A percentile compares a stretch with the other conserved stretches of the same genome.
These are phyloP conservation scores for Penicillium sp. DNA, from an alignment of 2,329 filamentous ascomycete genomes.

Conservation along the genomic window DNA sequence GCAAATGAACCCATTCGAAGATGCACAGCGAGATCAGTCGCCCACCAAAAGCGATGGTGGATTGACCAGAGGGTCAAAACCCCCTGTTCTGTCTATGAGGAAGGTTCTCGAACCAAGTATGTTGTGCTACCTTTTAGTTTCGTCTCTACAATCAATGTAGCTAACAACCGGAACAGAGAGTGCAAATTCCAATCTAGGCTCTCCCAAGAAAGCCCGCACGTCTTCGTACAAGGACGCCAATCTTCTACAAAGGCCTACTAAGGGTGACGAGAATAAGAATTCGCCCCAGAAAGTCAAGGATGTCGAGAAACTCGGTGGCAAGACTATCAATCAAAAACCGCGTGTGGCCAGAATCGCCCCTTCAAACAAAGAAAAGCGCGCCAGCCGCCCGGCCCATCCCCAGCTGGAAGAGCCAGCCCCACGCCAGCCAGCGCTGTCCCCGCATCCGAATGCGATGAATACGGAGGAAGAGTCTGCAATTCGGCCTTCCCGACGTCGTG, in stretches of 20 bases:
- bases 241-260: constrained; percentile 1
- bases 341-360: constrained; percentile 6
- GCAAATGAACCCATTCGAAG: constrained; percentile 4
- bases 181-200: constrained; percentile 47
- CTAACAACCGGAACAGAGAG: constrained; percentile 42
- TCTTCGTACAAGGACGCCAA: constrained; percentile 18
- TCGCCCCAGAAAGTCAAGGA: constrained; percentile 18
- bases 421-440: background rate
- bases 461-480: constrained; percentile 10
- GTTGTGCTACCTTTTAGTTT: constrained; percentile 11
- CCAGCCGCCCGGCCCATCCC: constrained; percentile 4
- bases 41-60: constrained; percentile 18
- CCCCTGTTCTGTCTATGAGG: constrained; percentile 20
- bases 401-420: constrained; percentile 8
- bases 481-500: constrained; percentile 65
- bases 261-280: constrained; percentile 15
- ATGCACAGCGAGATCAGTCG: constrained; percentile 9
- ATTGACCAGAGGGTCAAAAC: constrained; percentile 15
- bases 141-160: background rate
- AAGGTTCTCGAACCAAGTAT: constrained; percentile 46
- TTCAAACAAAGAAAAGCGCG: constrained; percentile 15
- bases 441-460: constrained; percentile 7
- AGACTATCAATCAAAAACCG: constrained; percentile 7
- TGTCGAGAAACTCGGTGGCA: constrained; percentile 7
- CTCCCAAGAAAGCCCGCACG: constrained; percentile 28